Evolutionary conservation across 345 rosid species (phyloP), one percentile per base, ranked within the genome.

Genomic region (Syzygium jambos): DNA sequence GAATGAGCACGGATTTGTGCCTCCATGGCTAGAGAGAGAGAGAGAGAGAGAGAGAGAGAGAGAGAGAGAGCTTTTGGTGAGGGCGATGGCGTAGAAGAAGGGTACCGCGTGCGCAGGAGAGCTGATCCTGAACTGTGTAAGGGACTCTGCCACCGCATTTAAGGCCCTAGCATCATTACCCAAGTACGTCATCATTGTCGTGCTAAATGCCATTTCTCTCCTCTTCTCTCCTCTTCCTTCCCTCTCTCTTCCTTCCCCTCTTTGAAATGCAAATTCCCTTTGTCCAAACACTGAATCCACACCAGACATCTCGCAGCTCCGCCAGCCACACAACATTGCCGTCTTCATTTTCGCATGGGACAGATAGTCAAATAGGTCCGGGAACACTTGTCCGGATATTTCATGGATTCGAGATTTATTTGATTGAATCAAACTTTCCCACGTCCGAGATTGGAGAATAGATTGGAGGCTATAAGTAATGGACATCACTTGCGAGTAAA

Each of bases 121-220:
- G 82, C 82, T 73, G 82, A 73, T 73, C 82, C 82, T 73, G 82
- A 73, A 73, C 82, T 38, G 82, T 73, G 82, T 73, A 73, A 73
- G 82, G 80, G 82, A 73, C 27, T 38, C 80, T 73, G 82, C 82
- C 82, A 73, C 38, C 34, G 63, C 86, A 84, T 84, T 84, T 55
- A 84, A 53, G 59, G 41, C 46, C 46, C 63, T 29, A 49, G 4
- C 86, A 85, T 85, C 86, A 85, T 85, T 85, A 27, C 65, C 55
- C 46, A 52, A 54, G 86, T 85, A 85, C 63, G 86, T 85, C 86
- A 85, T 85, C 86, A 85, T 85, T 85, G 86, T 85, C 65, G 57
- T 57, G 61, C 61, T 85, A 51, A 52, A 54, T 73, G 82, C 82
- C 57, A 21, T 57, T 2, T 43, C 4, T 34, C 49, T 73, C 65